phyloP scores from a whole-genome alignment of 768 basidiomycete species.

The Serendipita vermifera region DNA sequence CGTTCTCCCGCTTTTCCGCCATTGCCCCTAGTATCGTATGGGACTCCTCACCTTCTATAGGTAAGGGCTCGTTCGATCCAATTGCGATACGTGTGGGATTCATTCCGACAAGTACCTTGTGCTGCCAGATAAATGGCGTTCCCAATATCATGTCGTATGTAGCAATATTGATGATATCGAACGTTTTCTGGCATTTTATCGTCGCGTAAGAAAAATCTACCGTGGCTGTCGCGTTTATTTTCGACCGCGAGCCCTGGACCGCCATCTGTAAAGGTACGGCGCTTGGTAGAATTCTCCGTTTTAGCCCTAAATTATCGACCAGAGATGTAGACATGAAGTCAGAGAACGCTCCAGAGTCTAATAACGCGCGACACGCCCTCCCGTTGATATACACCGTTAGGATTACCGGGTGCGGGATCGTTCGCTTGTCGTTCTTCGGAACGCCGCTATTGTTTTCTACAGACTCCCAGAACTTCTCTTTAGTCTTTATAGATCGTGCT shows the following conservation, averaged over 20 bases:
- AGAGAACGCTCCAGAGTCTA: conserved; percentile 13
- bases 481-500: too few relatives aligned
- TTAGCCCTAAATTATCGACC: conserved; percentile 10
- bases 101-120: conserved; percentile 10
- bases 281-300: not conserved
- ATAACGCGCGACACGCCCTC: not conserved
- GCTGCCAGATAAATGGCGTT: conserved; percentile 26
- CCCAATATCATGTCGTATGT: conserved; percentile 28
- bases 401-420: conserved; percentile 6
- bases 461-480: too few relatives aligned
- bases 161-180: conserved; percentile 28
- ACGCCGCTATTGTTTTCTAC: too few relatives aligned
- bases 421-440: too few relatives aligned
- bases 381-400: conserved; percentile 9
- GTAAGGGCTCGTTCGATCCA: too few relatives aligned
- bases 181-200: not conserved
- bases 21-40: too few relatives aligned
- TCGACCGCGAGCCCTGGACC: conserved; percentile 8
- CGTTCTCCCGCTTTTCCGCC: too few relatives aligned
- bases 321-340: conserved; percentile 15
- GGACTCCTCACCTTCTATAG: too few relatives aligned
- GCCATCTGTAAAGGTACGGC: conserved; percentile 14
- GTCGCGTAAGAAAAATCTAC: conserved; percentile 9
- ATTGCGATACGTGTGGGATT: not conserved
- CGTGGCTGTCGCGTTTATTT: conserved; percentile 2